A percentile compares a stretch with the other conserved stretches of the same genome.
These are phyloP conservation scores for Tetraselmis striata DNA, from an alignment of 139 green algal species.

Conservation along the genomic window DNA sequence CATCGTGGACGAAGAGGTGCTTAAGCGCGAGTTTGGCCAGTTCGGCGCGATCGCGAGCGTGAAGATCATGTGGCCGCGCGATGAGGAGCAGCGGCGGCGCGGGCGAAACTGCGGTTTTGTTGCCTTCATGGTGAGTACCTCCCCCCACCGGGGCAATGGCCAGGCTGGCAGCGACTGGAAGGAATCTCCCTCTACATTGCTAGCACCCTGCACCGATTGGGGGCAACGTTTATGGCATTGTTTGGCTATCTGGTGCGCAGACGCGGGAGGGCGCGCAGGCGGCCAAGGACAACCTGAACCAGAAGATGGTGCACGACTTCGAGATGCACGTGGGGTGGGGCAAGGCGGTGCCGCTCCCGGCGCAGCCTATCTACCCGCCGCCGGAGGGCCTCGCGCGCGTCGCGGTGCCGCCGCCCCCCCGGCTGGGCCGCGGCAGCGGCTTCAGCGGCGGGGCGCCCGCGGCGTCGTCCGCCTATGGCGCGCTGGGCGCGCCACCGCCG, in stretches of 20 bases:
- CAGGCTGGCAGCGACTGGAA: too few relatives aligned
- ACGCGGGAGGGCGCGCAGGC: conserved; percentile 56
- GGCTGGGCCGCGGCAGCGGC: conserved; percentile 4
- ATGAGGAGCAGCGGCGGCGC: conserved; percentile 82
- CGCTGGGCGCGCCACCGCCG: not conserved
- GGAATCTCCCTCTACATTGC: too few relatives aligned
- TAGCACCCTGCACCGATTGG: too few relatives aligned
- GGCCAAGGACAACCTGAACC: conserved; percentile 74
- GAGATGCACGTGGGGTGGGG: conserved; percentile 88
- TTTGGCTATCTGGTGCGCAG: conserved; percentile 30
- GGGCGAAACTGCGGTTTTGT: conserved; percentile 91
- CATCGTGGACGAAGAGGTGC: conserved; percentile 66
- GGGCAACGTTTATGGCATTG: too few relatives aligned
- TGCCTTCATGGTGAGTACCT: conserved; percentile 91
- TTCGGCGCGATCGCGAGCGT: conserved; percentile 88
- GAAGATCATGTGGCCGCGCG: conserved; percentile 97
- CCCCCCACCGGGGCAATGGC: too few relatives aligned
- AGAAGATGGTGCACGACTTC: conserved; percentile 64
- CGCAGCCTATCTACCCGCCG: conserved; percentile 61
- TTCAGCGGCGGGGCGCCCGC: not conserved
- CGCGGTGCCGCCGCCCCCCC: conserved; percentile 5
- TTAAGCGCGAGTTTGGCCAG: conserved; percentile 81
- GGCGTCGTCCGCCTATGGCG: too few relatives aligned
- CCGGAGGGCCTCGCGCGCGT: conserved; percentile 13
- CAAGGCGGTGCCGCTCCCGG: conserved; percentile 76